Base-by-base conservation (phyloP, 768 basidiomycete species). In the Dentipellis sp. region DNA sequence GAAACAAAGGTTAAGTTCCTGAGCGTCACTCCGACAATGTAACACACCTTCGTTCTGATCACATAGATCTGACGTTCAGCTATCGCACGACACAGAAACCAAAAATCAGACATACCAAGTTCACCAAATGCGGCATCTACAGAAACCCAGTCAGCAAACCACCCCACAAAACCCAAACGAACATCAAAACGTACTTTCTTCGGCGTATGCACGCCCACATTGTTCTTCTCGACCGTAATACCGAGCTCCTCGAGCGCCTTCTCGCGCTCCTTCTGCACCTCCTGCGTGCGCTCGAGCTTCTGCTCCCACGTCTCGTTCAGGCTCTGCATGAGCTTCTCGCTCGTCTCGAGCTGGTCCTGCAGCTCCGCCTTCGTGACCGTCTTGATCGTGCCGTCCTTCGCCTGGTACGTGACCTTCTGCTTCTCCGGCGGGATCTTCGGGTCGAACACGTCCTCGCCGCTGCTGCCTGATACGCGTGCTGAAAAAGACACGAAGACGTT, bases 291-390 rank as follows among this genome's bases (percentile, higher is more conserved):
- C 64, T 74, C 72, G 77, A 97, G 74, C 75, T 95, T 94, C 72
- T 97, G 77, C 71, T 99, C 94, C 94, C 94, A 97, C 6, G 92
- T 97, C 74, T 95, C 88, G 65, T 94, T 94, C 66, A 94, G 71
- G 65, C 85, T 79, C 70, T 94, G 80, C 91, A 97, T 94, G 54
- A 97, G 72, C 73, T 94, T 95, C 75, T 99, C 95, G 69, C 91
- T 88, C 38, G 88, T 75, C 74, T 94, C 91, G 75, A 98, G 84
- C 71, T 97, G 95, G 61, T 99, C 97, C 69, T 98, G 94, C 56
- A 99, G 75, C 68, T 94, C 97, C 8, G 95, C 92, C 72, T 99
- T 98, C 29, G 93, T 91, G 60, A 99, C 93, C 10, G 91, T 95
- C 78, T 91, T 91, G 65, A 97, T 79, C 65, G 86, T 87, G 34